phyloP scores from a whole-genome alignment of 2,329 filamentous ascomycete genomes.

The Xylariaceae sp. region DNA sequence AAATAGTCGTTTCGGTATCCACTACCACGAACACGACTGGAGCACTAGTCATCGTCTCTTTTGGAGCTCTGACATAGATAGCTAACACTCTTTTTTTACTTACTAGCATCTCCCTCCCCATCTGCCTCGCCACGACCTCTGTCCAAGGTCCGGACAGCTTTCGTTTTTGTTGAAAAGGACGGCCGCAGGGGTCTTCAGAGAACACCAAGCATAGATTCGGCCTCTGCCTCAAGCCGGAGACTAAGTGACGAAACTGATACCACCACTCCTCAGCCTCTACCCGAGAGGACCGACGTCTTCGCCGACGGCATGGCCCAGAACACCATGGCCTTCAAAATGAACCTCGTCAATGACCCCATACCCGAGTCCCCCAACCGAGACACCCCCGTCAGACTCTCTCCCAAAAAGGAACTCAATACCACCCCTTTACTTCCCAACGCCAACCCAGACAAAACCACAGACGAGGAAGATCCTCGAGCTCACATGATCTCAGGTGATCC shows the following conservation, averaged over 20 bases:
- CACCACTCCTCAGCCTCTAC: conserved; percentile 36
- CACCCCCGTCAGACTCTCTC: conserved; percentile 19
- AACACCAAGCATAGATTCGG: conserved; percentile 42
- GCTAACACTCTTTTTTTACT: conserved; percentile 32
- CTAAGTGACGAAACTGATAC: conserved; percentile 37
- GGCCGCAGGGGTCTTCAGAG: conserved; percentile 52
- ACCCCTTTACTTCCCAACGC: conserved; percentile 31
- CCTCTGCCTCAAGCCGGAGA: conserved; percentile 34
- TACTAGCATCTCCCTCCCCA: conserved; percentile 32
- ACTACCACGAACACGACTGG: conserved; percentile 13
- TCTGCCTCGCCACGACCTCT: conserved; percentile 59
- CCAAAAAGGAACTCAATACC: conserved; percentile 21
- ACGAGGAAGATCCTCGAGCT: conserved; percentile 35
- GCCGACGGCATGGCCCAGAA: conserved; percentile 30
- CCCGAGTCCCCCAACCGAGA: conserved; percentile 38
- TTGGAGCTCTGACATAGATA: conserved; percentile 14
- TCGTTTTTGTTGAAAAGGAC: conserved; percentile 68
- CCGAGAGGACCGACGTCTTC: conserved; percentile 38
- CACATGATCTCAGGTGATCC: conserved; percentile 31
- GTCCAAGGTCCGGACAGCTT: conserved; percentile 71
- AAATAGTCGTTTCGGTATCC: conserved; percentile 3
- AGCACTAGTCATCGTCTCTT: conserved; percentile 5
- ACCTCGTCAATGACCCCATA: conserved; percentile 37
- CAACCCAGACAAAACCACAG: conserved; percentile 40
- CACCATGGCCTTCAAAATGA: conserved; percentile 29